Conservation (phyloP, 345 rosid genomes). For the Stellera chamaejasme region DNA sequence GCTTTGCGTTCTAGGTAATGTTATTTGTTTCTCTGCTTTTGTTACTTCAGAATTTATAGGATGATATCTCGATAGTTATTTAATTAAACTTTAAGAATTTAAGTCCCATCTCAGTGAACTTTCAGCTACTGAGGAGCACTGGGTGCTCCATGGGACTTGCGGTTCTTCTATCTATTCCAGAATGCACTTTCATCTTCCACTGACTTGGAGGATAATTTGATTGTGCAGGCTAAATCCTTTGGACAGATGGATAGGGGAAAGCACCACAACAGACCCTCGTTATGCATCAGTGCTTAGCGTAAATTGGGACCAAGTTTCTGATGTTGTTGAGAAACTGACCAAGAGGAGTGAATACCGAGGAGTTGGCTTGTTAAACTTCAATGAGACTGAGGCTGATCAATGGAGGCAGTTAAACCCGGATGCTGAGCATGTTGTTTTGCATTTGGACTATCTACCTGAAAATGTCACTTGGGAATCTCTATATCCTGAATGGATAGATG, state of each 20-base stretch:
- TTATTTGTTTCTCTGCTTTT: neutral
- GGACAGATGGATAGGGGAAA: conserved; percentile 41
- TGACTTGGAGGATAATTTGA: conserved; percentile 13
- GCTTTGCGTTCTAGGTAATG: conserved; percentile 27
- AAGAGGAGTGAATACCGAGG: conserved; percentile 49
- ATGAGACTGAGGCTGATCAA: conserved; percentile 43
- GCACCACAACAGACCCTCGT: conserved; percentile 34
- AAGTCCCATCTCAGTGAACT: no score
- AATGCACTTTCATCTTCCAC: neutral
- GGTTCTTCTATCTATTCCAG: neutral
- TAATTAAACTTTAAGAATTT: no score
- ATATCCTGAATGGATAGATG: conserved; percentile 93
- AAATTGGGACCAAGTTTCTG: conserved; percentile 57
- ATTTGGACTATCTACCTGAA: conserved; percentile 27
- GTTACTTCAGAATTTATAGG: neutral
- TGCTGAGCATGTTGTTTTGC: conserved; percentile 52
- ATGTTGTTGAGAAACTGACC: conserved; percentile 36
- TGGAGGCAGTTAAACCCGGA: conserved; percentile 53
- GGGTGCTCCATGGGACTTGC: no score
- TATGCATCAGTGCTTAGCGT: conserved; percentile 46
- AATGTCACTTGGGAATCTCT: conserved; percentile 72
- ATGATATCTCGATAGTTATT: no score
- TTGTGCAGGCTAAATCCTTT: conserved; percentile 33
- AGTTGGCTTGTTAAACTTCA: conserved; percentile 66
- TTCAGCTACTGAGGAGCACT: no score